These are phyloP conservation scores for Phytophthora agathidicida DNA, from an alignment of 352 stramenopile genomes.

Conservation along the genomic window DNA sequence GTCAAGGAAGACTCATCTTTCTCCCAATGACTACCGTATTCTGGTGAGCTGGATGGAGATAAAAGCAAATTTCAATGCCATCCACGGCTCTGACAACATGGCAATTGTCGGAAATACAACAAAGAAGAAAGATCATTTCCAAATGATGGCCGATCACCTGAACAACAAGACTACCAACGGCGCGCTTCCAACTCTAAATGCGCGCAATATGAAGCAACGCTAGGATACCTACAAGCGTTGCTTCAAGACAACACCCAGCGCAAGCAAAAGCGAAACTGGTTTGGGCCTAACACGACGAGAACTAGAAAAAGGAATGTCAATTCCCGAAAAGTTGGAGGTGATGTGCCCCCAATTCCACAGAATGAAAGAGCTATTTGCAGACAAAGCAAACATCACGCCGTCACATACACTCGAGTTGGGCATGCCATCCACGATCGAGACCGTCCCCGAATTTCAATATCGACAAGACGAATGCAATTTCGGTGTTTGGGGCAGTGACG, in stretches of 20 bases:
- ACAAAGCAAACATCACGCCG: constrained; percentile 2
- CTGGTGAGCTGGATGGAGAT: constrained; percentile 30
- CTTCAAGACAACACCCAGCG: constrained; percentile 3
- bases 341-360: constrained; percentile 10
- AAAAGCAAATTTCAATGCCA: constrained; percentile 7
- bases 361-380: constrained; percentile 19
- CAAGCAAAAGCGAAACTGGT: not conserved
- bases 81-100: constrained; percentile 10
- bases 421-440: not conserved
- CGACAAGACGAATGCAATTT: not conserved
- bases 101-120: constrained; percentile 1
- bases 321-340: constrained; percentile 13
- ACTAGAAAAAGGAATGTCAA: constrained; percentile 5
- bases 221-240: constrained; percentile 11
- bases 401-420: constrained; percentile 1
- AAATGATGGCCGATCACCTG: constrained; percentile 5
- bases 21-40: constrained; percentile 10
- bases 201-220: constrained; percentile 16
- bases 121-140: constrained; percentile 9
- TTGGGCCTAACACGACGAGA: constrained; percentile 5
- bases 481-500: too few species aligned
- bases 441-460: not conserved
- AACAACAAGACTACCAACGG: not conserved
- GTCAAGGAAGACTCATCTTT: constrained; percentile 4
- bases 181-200: not conserved